A percentile compares a stretch with the other conserved stretches of the same genome.
Conservation (phyloP, 148 eudicot species). For the Fagopyrum homotropicum region DNA sequence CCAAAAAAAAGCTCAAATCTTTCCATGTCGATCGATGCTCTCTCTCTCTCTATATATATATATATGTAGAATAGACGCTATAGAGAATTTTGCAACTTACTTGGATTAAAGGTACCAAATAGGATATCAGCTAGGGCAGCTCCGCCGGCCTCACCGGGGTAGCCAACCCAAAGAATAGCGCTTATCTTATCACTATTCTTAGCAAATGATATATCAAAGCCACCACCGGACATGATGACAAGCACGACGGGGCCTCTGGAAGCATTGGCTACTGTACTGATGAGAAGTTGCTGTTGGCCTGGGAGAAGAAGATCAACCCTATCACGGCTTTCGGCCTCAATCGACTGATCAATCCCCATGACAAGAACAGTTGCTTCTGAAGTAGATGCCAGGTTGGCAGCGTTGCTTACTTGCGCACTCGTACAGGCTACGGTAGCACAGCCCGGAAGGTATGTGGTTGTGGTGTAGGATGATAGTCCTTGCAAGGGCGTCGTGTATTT, state of each 20-base stretch:
- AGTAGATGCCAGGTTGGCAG: conserved; percentile 43
- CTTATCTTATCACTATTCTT: conserved; percentile 46
- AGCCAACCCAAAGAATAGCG: conserved; percentile 76
- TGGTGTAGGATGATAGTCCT: conserved; percentile 48
- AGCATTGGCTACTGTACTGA: conserved; percentile 44
- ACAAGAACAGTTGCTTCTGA: conserved; percentile 60
- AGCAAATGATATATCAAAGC: conserved; percentile 62
- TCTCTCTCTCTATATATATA: too few relatives aligned
- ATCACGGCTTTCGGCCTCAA: conserved; percentile 58
- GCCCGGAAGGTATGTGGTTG: conserved; percentile 51
- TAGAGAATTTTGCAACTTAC: conserved; percentile 16
- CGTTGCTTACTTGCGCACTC: conserved; percentile 42
- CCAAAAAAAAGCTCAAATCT: background rate
- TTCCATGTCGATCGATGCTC: background rate
- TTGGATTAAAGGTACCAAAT: conserved; percentile 58
- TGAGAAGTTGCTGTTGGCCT: conserved; percentile 53
- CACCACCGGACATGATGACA: conserved; percentile 76
- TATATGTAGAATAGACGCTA: too few relatives aligned
- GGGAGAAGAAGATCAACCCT: conserved; percentile 53
- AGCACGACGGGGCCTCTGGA: conserved; percentile 67
- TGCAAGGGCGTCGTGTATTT: conserved; percentile 61
- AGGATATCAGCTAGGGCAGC: conserved; percentile 66
- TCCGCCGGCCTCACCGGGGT: conserved; percentile 77
- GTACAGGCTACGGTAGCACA: conserved; percentile 47
- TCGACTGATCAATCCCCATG: conserved; percentile 65